phyloP scores from a whole-genome alignment of 2,329 filamentous ascomycete genomes.

The Arthrobotrys entomopaga region DNA sequence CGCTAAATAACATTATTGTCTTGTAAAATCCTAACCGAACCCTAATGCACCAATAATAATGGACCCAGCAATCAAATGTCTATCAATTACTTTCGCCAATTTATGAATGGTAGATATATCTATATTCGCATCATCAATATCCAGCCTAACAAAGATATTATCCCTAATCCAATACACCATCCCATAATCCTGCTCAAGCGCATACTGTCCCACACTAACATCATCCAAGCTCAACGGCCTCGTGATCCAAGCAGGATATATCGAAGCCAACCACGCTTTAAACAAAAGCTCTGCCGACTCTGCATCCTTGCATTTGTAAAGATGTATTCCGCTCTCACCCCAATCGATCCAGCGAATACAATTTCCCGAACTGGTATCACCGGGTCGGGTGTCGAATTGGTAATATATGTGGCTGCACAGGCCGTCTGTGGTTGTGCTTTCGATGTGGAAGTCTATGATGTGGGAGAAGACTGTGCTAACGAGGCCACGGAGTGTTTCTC shows the following conservation, averaged over 20 bases:
- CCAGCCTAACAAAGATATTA: conserved; percentile 35
- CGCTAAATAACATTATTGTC: too few species aligned
- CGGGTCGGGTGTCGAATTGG: conserved; percentile 26
- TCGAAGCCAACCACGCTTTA: conserved; percentile 13
- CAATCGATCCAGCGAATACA: background rate
- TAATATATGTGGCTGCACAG: conserved; percentile 14
- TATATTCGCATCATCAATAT: conserved; percentile 29
- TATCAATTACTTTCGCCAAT: conserved; percentile 25
- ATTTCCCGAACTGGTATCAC: background rate
- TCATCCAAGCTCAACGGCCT: conserved; percentile 3
- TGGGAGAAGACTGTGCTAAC: background rate
- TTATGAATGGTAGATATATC: background rate
- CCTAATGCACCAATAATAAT: conserved; percentile 2
- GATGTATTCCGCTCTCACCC: conserved; percentile 24
- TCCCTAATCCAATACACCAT: conserved; percentile 31
- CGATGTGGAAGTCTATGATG: conserved; percentile 18
- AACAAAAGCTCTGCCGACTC: conserved; percentile 24
- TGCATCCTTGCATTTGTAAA: conserved; percentile 29
- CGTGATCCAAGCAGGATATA: conserved; percentile 23
- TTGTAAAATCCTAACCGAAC: background rate
- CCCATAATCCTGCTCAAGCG: conserved; percentile 27
- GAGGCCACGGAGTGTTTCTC: background rate
- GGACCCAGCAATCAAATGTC: conserved; percentile 12
- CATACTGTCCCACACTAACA: conserved; percentile 28
- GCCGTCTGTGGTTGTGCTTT: background rate